Evolutionary conservation across 1,139 yeast species (phyloP), one percentile per base, ranked within the genome.

Genomic region (Sugiyamaella novakii): DNA sequence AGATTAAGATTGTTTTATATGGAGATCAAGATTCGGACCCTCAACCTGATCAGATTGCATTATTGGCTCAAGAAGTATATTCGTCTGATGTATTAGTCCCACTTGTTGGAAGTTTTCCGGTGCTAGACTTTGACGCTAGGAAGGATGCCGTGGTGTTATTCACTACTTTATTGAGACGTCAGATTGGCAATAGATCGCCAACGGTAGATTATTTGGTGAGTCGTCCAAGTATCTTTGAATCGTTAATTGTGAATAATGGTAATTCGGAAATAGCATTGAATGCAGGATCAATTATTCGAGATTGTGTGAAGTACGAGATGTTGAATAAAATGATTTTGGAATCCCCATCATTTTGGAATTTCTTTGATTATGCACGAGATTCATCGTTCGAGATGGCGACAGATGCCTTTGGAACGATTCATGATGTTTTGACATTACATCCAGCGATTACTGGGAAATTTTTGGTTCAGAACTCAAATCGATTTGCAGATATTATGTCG

Each of bases 371-470:
- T 64, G 87, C 87, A 37, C 84, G 83, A 59, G 74, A 78, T 41
- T 83, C 84, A 2, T 81, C 85, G 24, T 92, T 92, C 70, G 98
- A 92, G 68, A 80, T 87, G 27, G 91, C 96, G 48, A 87, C 96
- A 1, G 96, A 89, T 66, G 80, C 96, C 0, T 87, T 92, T 68
- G 81, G 84, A 45, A 87, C 69, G 8, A 53, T 33, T 69, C 86
- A 59, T 77, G 92, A 84, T 55, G 70, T 87, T 36, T 73, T 92
- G 51, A 82, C 91, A 0, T 64, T 74, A 3, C 96, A 89, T 68
- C 60, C 63, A 10, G 54, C 55, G 4, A 52, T 84, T 27, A 88
- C 86, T 0, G 73, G 86, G 3, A 88, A 82, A 46, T 91, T 88
- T 61, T 76, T 89, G 59, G 50, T 58, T 6, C 63, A 67, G 63